These are phyloP conservation scores for Scedosporium apiospermum DNA, from an alignment of 2,329 filamentous ascomycete genomes.

Conservation along the genomic window DNA sequence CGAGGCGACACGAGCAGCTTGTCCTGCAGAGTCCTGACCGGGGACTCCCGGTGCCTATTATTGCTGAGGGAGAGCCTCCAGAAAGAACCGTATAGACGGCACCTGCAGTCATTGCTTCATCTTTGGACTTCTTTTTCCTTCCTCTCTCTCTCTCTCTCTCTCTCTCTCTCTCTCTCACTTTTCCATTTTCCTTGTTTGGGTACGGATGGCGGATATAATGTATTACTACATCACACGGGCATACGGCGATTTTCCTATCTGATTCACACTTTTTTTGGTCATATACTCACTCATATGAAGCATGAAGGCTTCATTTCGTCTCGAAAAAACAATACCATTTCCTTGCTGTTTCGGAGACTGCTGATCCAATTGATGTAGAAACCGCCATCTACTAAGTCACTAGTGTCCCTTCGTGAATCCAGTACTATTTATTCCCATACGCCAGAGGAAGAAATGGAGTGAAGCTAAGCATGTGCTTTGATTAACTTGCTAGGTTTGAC, in stretches of 20 bases:
- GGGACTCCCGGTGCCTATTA: conserved; percentile 72
- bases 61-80: conserved; percentile 73
- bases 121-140: conserved; percentile 4
- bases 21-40: conserved; percentile 89
- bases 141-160: neutral
- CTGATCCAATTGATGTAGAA: no score
- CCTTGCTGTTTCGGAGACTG: no score
- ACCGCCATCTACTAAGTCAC: no score
- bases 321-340: neutral
- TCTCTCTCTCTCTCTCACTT: neutral
- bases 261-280: neutral
- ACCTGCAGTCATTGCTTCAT: neutral
- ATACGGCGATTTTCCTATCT: neutral
- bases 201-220: neutral
- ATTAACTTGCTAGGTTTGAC: no score
- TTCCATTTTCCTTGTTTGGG: neutral
- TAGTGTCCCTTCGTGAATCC: no score
- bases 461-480: no score
- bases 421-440: no score
- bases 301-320: neutral
- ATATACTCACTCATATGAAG: neutral
- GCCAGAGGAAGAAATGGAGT: no score
- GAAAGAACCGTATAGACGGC: conserved; percentile 61
- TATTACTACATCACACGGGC: conserved; percentile 1
- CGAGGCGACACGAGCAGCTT: conserved; percentile 82